Percentiles rank a stretch among this genome's conserved stretches.
phyloP scores from a whole-genome alignment of 2,329 filamentous ascomycete species.

The Dendrostoma leiphaemia region DNA sequence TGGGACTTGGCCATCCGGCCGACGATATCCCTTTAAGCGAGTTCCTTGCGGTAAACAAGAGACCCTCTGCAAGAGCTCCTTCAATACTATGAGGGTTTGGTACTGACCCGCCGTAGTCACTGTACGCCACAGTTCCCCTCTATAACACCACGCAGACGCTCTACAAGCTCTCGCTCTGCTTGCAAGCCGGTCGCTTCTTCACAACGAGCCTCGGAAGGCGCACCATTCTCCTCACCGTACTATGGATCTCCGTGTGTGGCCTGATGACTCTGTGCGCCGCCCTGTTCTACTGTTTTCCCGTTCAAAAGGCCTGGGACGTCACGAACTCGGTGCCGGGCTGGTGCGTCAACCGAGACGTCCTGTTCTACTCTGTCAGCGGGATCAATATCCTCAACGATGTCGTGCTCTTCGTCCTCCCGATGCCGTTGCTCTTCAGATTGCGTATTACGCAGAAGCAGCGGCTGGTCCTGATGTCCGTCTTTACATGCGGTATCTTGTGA shows the following conservation, averaged over 20 bases:
- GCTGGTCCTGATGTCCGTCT: slow-evolving; percentile 37
- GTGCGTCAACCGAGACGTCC: slow-evolving; percentile 22
- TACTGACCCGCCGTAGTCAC: slow-evolving; percentile 12
- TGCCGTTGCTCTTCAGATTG: slow-evolving; percentile 30
- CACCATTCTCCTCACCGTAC: slow-evolving; percentile 23
- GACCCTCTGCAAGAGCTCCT: background rate
- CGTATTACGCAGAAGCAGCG: slow-evolving; percentile 38
- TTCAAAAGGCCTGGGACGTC: slow-evolving; percentile 23
- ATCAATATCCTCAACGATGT: slow-evolving; percentile 31
- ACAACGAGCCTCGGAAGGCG: slow-evolving; percentile 21
- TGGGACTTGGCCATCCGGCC: slow-evolving; percentile 20
- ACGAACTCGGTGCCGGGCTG: slow-evolving; percentile 9
- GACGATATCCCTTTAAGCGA: background rate
- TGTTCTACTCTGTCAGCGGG: slow-evolving; percentile 27
- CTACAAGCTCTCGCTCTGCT: slow-evolving; percentile 28
- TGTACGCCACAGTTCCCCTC: slow-evolving; percentile 25
- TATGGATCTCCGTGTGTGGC: slow-evolving; percentile 24
- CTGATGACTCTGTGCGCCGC: slow-evolving; percentile 26
- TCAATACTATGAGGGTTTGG: background rate
- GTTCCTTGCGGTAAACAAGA: slow-evolving; percentile 17
- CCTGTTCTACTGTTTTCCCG: slow-evolving; percentile 26
- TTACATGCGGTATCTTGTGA: slow-evolving; percentile 33
- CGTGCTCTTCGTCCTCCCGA: slow-evolving; percentile 26
- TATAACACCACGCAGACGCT: slow-evolving; percentile 26
- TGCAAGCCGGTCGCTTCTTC: slow-evolving; percentile 27